phyloP scores from a whole-genome alignment of 345 rosid genomes.

The Crucihimalaya himalaica region DNA sequence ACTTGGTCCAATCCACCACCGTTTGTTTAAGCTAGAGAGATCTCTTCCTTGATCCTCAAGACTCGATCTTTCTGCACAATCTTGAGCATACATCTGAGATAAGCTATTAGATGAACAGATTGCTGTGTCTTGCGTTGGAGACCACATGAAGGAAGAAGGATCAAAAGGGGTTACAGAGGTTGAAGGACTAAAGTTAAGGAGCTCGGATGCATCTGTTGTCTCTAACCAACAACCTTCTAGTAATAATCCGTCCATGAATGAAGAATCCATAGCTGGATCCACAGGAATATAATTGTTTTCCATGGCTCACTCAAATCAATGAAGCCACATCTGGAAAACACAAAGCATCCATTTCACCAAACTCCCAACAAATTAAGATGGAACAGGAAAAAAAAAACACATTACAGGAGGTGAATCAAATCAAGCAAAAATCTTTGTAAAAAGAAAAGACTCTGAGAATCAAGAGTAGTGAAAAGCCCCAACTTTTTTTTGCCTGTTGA shows the following conservation, averaged over 20 bases:
- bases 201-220: slow-evolving; percentile 76
- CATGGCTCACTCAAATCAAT: slow-evolving; percentile 26
- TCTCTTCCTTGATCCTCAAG: slow-evolving; percentile 37
- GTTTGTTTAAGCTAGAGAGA: slow-evolving; percentile 38
- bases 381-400: not conserved
- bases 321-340: slow-evolving; percentile 31
- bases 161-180: slow-evolving; percentile 49
- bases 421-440: slow-evolving; percentile 36
- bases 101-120: slow-evolving; percentile 32
- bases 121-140: slow-evolving; percentile 44
- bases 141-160: slow-evolving; percentile 49
- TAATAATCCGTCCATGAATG: slow-evolving; percentile 71
- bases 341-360: slow-evolving; percentile 24
- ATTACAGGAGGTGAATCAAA: slow-evolving; percentile 38
- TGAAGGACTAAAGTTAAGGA: slow-evolving; percentile 54
- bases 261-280: slow-evolving; percentile 68
- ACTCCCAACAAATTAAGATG: not conserved
- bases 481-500: slow-evolving; percentile 32
- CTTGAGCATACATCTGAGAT: slow-evolving; percentile 45
- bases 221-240: slow-evolving; percentile 94
- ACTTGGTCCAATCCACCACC: slow-evolving; percentile 81
- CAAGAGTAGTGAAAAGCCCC: slow-evolving; percentile 24
- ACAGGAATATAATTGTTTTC: slow-evolving; percentile 42
- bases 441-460: slow-evolving; percentile 26
- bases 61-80: slow-evolving; percentile 41